phyloP scores from a whole-genome alignment of 345 rosid species.

The Erucastrum elatum region DNA sequence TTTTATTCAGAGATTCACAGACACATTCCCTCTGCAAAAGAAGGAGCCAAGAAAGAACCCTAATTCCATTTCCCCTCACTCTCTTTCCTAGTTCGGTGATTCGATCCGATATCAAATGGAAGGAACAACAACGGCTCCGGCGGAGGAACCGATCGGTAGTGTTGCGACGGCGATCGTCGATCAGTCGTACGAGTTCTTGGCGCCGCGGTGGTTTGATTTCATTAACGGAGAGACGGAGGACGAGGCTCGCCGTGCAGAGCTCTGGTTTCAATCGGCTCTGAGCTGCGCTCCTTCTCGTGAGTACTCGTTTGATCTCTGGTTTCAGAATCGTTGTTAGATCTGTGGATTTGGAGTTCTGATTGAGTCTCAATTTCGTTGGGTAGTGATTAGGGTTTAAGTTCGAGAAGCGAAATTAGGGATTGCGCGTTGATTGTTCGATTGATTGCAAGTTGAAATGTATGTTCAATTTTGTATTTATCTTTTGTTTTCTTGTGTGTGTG shows the following conservation, averaged over 20 bases:
- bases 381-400: conserved; percentile 14
- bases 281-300: conserved; percentile 92
- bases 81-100: not conserved
- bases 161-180: conserved; percentile 48
- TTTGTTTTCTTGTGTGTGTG: not conserved
- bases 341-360: not conserved
- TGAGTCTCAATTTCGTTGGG: not conserved
- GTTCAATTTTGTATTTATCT: not conserved
- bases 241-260: conserved; percentile 66
- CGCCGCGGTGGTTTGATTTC: conserved; percentile 90
- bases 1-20: conserved; percentile 18
- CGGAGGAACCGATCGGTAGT: conserved; percentile 35
- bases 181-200: conserved; percentile 78
- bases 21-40: conserved; percentile 22
- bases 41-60: conserved; percentile 18
- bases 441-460: not conserved
- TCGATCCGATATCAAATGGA: conserved; percentile 18
- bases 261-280: conserved; percentile 76
- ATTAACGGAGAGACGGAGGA: conserved; percentile 65
- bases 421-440: not conserved
- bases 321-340: conserved; percentile 19
- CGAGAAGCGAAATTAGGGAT: conserved; percentile 5
- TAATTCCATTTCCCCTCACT: conserved; percentile 13
- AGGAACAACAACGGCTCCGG: conserved; percentile 20
- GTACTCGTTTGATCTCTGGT: conserved; percentile 32